Evolutionary conservation across 139 green algal species (phyloP), one percentile per base, ranked within the genome.

Genomic region (Chlorella sp.): DNA sequence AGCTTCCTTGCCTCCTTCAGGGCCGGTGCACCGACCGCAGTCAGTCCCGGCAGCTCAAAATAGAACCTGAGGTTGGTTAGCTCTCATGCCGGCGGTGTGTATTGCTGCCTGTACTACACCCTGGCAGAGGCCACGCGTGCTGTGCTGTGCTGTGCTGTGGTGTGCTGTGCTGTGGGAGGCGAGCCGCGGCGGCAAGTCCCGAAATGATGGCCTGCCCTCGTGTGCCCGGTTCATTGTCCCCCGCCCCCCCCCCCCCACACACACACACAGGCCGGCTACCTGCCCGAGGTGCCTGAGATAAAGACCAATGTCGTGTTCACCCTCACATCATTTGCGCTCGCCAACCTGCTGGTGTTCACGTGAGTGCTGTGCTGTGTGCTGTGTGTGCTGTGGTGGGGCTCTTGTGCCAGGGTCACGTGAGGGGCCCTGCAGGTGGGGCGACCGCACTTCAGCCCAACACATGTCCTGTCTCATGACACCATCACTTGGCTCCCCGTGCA

Each of bases 261-360:
- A n/a, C 3, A 37, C 69, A 77, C 61, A 61, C 83, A 87, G 83
- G 21, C 24, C 12, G 83, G 83, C 83, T n/a, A 68, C 22, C 28
- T 84, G 28, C 79, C 66, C 0, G 64, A 53, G 18, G 34, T 75
- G 12, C 83, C 64, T 15, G 64, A 90, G n/a, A 36, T 86, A 26
- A 78, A 88, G 32, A 88, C 30, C 40, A 57, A 86, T 34, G 9
- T 32, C 37, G 36, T 81, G 57, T 86, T 90, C 39, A 34, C 11
- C 28, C 87, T 90, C 12, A 90, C 87, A 26, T 81, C 64, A 40
- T 86, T 86, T 42, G 87, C 87, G 0, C 87, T 90, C 12, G 85
- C 87, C 61, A 64, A 81, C 39, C 87, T 90, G 37, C 87, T 90
- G 36, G 87, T 84, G 21, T 30, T 73, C 3, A 60, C 75, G 86